Evolutionary conservation across 176 grass and related monocot species (phyloP).

Genomic region (Pharus latifolius): DNA sequence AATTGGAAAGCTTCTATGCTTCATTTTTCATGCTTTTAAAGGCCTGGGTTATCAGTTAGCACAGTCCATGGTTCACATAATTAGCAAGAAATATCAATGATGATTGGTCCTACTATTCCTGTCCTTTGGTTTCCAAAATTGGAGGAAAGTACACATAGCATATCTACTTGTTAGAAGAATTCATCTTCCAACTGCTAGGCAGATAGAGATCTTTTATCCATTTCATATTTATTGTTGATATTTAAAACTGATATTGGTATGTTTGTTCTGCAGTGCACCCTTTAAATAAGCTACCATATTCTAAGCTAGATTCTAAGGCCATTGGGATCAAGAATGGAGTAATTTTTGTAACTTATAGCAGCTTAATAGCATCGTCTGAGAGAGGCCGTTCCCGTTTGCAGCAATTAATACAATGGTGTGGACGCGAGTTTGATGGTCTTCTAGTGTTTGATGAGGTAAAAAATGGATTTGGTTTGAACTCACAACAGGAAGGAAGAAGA

Average conservation of each 20-base stretch:
- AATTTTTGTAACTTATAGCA: constrained; percentile 97
- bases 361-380: constrained; percentile 94
- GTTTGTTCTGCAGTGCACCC: constrained; percentile 85
- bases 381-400: constrained; percentile 92
- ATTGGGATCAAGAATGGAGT: constrained; percentile 92
- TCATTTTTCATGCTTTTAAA: too few species aligned
- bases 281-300: constrained; percentile 97
- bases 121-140: not conserved
- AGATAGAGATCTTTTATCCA: constrained; percentile 2
- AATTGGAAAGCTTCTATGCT: too few species aligned
- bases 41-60: too few species aligned
- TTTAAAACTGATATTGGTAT: constrained; percentile 15
- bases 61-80: not conserved
- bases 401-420: constrained; percentile 96
- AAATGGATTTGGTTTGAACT: constrained; percentile 10
- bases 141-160: not conserved
- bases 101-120: not conserved
- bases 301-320: constrained; percentile 98
- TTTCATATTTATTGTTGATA: constrained; percentile 1
- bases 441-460: constrained; percentile 92
- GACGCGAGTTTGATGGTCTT: constrained; percentile 82
- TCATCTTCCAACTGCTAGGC: constrained; percentile 4
- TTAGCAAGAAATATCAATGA: not conserved
- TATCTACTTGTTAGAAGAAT: not conserved
- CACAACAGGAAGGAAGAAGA: not conserved